These are phyloP conservation scores for Didymellaceae sp. DNA, from an alignment of 2,329 filamentous ascomycete genomes.

Conservation along the genomic window DNA sequence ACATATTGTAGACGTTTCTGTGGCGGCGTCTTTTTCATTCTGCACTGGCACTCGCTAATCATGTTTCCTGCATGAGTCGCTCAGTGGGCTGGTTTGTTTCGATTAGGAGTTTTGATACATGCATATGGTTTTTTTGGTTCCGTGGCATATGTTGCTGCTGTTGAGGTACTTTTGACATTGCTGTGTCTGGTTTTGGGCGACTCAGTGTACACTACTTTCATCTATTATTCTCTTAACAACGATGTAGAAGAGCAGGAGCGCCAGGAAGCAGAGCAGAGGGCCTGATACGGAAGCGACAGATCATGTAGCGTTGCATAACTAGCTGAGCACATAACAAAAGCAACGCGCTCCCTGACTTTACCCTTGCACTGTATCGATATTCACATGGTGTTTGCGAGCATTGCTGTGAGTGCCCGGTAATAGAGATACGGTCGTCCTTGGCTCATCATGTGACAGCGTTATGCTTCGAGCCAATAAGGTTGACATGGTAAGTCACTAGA, in stretches of 20 bases:
- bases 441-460: conserved; percentile 2
- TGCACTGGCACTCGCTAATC: conserved; percentile 46
- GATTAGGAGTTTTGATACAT: conserved; percentile 45
- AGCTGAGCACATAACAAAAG: conserved; percentile 36
- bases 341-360: conserved; percentile 27
- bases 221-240: conserved; percentile 23
- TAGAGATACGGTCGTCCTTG: no score
- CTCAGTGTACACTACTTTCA: conserved; percentile 39
- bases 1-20: conserved; percentile 48
- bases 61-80: conserved; percentile 45
- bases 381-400: neutral
- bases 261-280: conserved; percentile 10
- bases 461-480: neutral
- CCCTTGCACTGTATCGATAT: neutral
- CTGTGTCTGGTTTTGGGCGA: conserved; percentile 29
- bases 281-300: conserved; percentile 14
- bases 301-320: conserved; percentile 27
- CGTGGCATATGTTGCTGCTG: conserved; percentile 26
- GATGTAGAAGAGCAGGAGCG: conserved; percentile 23
- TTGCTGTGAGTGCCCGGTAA: no score
- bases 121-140: conserved; percentile 37
- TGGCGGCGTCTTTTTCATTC: conserved; percentile 37
- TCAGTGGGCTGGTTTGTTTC: conserved; percentile 37
- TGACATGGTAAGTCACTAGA: neutral
- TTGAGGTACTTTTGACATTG: conserved; percentile 9